phyloP scores from a whole-genome alignment of 202 grass and related monocot species.

The Alloteropsis angusta region DNA sequence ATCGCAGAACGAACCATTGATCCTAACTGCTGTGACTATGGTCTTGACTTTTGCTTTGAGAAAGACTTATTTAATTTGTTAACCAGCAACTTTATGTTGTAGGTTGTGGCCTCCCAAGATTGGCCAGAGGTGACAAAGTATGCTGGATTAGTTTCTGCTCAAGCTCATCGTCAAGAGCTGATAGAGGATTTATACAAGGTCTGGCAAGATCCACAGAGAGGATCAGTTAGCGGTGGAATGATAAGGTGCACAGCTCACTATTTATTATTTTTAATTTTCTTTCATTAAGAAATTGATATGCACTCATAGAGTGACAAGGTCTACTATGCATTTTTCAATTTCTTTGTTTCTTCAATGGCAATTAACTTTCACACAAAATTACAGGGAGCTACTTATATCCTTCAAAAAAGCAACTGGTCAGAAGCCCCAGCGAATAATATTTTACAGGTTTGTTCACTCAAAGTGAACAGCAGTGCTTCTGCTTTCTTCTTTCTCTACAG shows the following conservation, averaged over 20 bases:
- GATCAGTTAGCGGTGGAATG: slow-evolving; percentile 54
- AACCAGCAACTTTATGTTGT: neutral
- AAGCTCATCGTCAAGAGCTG: slow-evolving; percentile 66
- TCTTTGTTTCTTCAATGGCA: neutral
- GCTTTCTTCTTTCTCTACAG: slow-evolving; percentile 7
- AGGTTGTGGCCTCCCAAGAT: slow-evolving; percentile 91
- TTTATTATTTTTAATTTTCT: neutral
- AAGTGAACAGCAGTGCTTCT: neutral
- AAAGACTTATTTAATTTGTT: neutral
- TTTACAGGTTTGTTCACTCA: slow-evolving; percentile 54
- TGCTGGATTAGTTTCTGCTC: slow-evolving; percentile 33
- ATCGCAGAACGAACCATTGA: no score
- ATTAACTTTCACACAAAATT: slow-evolving; percentile 9
- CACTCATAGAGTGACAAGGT: slow-evolving; percentile 58
- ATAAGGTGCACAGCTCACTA: slow-evolving; percentile 34
- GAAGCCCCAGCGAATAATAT: slow-evolving; percentile 76
- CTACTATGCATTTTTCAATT: neutral
- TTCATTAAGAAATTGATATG: slow-evolving; percentile 12
- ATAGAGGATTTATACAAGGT: slow-evolving; percentile 80
- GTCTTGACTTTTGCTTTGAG: neutral
- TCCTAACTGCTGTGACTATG: no score
- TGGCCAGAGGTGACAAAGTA: slow-evolving; percentile 85
- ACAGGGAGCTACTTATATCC: slow-evolving; percentile 69
- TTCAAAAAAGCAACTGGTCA: slow-evolving; percentile 58
- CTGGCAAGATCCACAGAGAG: slow-evolving; percentile 61